Evolutionary conservation across 1,284 basidiomycete species (phyloP).

Genomic region (Tremellales sp.): DNA sequence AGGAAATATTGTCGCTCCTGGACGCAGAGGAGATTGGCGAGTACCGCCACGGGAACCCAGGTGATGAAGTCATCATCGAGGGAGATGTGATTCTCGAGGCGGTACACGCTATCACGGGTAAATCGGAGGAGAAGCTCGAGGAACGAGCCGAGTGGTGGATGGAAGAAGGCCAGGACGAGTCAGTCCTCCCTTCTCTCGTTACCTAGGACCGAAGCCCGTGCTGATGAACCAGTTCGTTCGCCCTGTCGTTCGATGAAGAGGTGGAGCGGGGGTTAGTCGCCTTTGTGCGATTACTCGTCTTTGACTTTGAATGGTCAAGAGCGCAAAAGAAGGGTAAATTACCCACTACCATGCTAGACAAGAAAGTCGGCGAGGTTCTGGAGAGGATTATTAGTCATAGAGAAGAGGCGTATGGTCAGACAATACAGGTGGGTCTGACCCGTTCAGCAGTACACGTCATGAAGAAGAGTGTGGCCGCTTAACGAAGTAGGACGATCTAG

Average conservation of each 20-base stretch:
- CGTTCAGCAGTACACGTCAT: background rate
- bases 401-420: slow-evolving; percentile 4
- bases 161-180: slow-evolving; percentile 87
- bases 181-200: slow-evolving; percentile 42
- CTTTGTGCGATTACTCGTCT: slow-evolving; percentile 65
- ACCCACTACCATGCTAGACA: slow-evolving; percentile 68
- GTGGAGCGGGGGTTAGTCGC: slow-evolving; percentile 65
- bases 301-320: slow-evolving; percentile 64
- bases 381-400: slow-evolving; percentile 50
- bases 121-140: slow-evolving; percentile 7
- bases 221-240: slow-evolving; percentile 53
- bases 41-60: slow-evolving; percentile 64
- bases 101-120: slow-evolving; percentile 38
- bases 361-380: slow-evolving; percentile 46
- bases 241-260: slow-evolving; percentile 57
- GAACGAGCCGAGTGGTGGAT: slow-evolving; percentile 81
- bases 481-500: background rate
- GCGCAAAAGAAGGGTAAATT: slow-evolving; percentile 65
- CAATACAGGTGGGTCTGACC: slow-evolving; percentile 6
- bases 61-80: slow-evolving; percentile 78
- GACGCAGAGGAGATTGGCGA: slow-evolving; percentile 16
- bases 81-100: slow-evolving; percentile 69
- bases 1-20: slow-evolving; percentile 29
- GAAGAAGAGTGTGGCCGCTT: too few relatives aligned
- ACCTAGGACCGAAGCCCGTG: slow-evolving; percentile 1